Evolutionary conservation across 2,329 filamentous ascomycete species (phyloP), one percentile per base, ranked within the genome.

Genomic region (Drechmeria coniospora): DNA sequence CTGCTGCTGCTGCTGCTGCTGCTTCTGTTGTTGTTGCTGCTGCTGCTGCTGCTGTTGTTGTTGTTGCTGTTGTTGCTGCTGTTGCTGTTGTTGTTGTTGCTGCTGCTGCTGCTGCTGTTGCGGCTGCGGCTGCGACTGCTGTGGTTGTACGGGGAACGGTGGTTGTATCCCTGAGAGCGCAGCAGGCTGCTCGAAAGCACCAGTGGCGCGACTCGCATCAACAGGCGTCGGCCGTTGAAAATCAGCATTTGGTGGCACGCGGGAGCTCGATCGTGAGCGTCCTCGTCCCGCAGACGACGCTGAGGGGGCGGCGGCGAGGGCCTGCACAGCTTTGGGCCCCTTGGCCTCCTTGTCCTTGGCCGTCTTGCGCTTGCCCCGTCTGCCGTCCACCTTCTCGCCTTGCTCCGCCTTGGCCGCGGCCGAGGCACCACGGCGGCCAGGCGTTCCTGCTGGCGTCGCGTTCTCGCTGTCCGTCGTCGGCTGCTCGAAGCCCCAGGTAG

Each of bases 401-500:
- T 44, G 44, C 15, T 66, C 56, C 25, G 51, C 53, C 40, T 58
- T 66, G 24, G 50, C 46, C 16, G 44, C 31, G 22, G 42, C 35
- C 16, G 45, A 46, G 11, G 41, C 57, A 31, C 57, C 64, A 32
- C 68, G 61, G 15, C 65, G 62, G 4, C 61, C 59, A 3, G 68
- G 67, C 3, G 72, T 76, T n/a, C 65, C 64, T 8, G 57, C 59
- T 8, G 65, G 63, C 2, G 70, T 69, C 26, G 58, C 53, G 23
- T 57, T 60, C 40, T 82, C 78, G 11, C 66, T 65, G 32, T 82
- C 77, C 17, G 56, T 60, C 8, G 56, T 52, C 30, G 44, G 59
- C 42, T 50, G 75, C 41, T 81, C 77, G 32, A 65, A 69, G 23
- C 69, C 70, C 57, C 76, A 86, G 0, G 74, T 80, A 4, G 80